phyloP scores from a whole-genome alignment of 768 basidiomycete genomes.

The Hygrophorus pudorinus region DNA sequence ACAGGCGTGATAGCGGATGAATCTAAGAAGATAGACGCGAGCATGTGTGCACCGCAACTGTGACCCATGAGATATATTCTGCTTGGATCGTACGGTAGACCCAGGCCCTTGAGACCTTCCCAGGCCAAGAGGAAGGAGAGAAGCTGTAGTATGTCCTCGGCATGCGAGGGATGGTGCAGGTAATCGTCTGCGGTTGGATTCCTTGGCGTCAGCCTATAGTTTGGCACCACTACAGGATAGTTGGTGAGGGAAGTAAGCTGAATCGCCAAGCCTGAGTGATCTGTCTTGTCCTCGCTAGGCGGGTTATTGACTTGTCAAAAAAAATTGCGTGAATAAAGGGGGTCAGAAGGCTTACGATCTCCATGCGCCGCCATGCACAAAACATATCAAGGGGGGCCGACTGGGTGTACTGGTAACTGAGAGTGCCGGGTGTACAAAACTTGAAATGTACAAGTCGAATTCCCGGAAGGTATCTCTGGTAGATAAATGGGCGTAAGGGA shows the following conservation, averaged over 20 bases:
- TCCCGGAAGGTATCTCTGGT: conserved; percentile 24
- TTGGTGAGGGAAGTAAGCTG: conserved; percentile 38
- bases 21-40: conserved; percentile 58
- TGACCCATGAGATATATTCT: conserved; percentile 60
- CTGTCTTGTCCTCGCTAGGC: conserved; percentile 61
- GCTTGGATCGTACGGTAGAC: conserved; percentile 25
- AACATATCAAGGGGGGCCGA: conserved; percentile 43
- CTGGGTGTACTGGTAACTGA: not conserved
- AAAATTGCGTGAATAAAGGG: conserved; percentile 2
- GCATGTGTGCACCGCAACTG: conserved; percentile 78
- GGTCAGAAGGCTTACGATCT: conserved; percentile 39
- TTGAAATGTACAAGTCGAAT: conserved; percentile 48
- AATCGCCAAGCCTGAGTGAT: conserved; percentile 45
- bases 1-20: conserved; percentile 29
- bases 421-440: not conserved
- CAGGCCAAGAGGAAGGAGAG: conserved; percentile 47
- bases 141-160: conserved; percentile 52
- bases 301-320: too few species aligned
- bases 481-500: conserved; percentile 27
- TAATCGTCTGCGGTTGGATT: conserved; percentile 24
- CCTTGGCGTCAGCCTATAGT: conserved; percentile 62
- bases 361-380: conserved; percentile 84
- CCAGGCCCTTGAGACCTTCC: conserved; percentile 22
- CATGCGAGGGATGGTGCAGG: conserved; percentile 62
- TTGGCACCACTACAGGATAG: conserved; percentile 59